These are phyloP conservation scores for Trichophyton schoenleinii DNA, from an alignment of 2,329 filamentous ascomycete species.

Conservation along the genomic window DNA sequence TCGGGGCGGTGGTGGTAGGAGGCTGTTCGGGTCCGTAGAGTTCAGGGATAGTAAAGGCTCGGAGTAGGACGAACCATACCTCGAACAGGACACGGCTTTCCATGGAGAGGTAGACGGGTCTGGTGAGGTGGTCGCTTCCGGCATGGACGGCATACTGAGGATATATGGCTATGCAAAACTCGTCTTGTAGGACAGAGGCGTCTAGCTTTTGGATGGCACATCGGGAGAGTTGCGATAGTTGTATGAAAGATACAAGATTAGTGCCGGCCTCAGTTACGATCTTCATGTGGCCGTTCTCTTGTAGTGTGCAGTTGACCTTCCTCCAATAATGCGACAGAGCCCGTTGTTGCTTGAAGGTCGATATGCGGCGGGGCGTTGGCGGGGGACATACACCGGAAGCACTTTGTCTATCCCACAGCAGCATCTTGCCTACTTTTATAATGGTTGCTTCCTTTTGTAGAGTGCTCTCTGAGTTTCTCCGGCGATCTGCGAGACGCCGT, in stretches of 20 bases:
- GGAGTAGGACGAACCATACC: constrained; percentile 87
- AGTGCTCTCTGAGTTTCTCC: constrained; percentile 37
- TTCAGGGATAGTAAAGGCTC: constrained; percentile 84
- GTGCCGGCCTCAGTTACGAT: constrained; percentile 78
- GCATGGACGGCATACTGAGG: constrained; percentile 74
- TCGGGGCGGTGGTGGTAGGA: constrained; percentile 7
- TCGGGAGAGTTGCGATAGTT: constrained; percentile 75
- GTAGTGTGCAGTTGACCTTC: constrained; percentile 78
- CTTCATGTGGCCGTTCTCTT: constrained; percentile 90
- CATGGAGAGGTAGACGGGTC: constrained; percentile 79
- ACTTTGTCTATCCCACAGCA: constrained; percentile 73
- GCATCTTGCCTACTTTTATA: constrained; percentile 88
- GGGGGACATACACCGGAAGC: constrained; percentile 27
- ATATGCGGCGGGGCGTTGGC: constrained; percentile 31
- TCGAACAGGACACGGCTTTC: constrained; percentile 87
- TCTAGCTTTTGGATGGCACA: constrained; percentile 86
- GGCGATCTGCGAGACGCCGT: constrained; percentile 31
- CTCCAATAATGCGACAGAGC: constrained; percentile 56
- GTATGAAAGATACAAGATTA: constrained; percentile 66
- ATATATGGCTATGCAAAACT: constrained; percentile 90
- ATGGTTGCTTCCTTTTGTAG: constrained; percentile 61
- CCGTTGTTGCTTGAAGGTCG: constrained; percentile 44
- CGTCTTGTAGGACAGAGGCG: constrained; percentile 77
- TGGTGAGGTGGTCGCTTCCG: constrained; percentile 59
- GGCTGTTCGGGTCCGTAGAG: constrained; percentile 58